Conservation (phyloP, 2,329 filamentous ascomycete genomes). For the Lasiodiplodia sp. region DNA sequence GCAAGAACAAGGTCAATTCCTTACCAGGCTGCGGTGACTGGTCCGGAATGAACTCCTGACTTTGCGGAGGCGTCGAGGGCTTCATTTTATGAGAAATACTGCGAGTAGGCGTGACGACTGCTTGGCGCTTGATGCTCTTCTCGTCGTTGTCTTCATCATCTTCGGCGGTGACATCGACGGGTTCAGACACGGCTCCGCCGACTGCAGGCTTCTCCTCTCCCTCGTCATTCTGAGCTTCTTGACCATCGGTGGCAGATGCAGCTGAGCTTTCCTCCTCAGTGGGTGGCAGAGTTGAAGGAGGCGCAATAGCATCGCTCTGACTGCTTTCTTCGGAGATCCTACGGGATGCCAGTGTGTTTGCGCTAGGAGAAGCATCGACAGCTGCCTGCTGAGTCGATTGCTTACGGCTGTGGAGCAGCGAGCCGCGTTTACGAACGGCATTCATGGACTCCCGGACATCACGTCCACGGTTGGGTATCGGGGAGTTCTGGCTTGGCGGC, state of each 20-base stretch:
- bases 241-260: slow-evolving; percentile 71
- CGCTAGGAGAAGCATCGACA: slow-evolving; percentile 69
- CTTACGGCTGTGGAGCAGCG: slow-evolving; percentile 60
- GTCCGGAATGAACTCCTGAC: slow-evolving; percentile 55
- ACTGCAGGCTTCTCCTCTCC: slow-evolving; percentile 41
- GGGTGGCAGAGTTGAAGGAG: slow-evolving; percentile 44
- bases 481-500: slow-evolving; percentile 74
- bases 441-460: slow-evolving; percentile 86
- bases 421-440: slow-evolving; percentile 68
- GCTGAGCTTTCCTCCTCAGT: slow-evolving; percentile 44
- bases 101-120: slow-evolving; percentile 38
- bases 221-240: background rate
- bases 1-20: slow-evolving; percentile 90
- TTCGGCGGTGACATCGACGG: slow-evolving; percentile 41
- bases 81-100: slow-evolving; percentile 44
- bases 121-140: slow-evolving; percentile 34
- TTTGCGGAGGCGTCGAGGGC: slow-evolving; percentile 49
- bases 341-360: slow-evolving; percentile 49
- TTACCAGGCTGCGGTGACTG: slow-evolving; percentile 77
- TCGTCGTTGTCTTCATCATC: slow-evolving; percentile 39
- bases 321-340: slow-evolving; percentile 70
- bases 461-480: slow-evolving; percentile 83
- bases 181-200: slow-evolving; percentile 46
- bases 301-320: slow-evolving; percentile 43
- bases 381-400: slow-evolving; percentile 57